Evolutionary conservation across 1,139 yeast genomes (phyloP).

Genomic region (Taphrina populina): DNA sequence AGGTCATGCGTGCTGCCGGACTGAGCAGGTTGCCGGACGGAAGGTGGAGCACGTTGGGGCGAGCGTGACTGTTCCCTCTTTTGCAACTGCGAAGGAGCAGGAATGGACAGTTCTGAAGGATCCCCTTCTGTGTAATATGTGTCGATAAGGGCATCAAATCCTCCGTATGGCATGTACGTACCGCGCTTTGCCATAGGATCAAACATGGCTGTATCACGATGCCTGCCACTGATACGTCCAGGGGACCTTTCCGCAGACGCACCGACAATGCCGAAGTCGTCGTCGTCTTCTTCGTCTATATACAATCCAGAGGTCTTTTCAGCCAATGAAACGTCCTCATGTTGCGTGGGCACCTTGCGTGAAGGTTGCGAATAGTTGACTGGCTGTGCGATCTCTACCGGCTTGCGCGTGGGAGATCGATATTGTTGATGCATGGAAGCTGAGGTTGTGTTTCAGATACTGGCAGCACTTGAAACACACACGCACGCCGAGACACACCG

Average conservation of each 20-base stretch:
- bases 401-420: conserved; percentile 13
- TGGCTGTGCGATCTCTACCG: conserved; percentile 6
- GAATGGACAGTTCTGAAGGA: conserved; percentile 11
- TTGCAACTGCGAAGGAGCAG: conserved; percentile 21
- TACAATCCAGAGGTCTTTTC: not conserved
- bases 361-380: conserved; percentile 12
- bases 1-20: too few species aligned
- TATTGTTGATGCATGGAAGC: conserved; percentile 1
- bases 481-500: too few species aligned
- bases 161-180: conserved; percentile 29
- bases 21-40: too few species aligned
- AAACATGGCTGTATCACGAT: conserved; percentile 21
- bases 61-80: conserved; percentile 27
- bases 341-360: not conserved
- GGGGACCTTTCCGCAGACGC: conserved; percentile 15
- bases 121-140: conserved; percentile 30
- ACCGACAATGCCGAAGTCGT: conserved; percentile 6
- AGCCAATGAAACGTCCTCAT: not conserved
- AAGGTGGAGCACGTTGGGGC: conserved; percentile 25
- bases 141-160: conserved; percentile 25
- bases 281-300: conserved; percentile 1
- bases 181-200: conserved; percentile 25
- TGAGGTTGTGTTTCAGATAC: too few species aligned
- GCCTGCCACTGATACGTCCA: conserved; percentile 8
- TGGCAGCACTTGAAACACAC: too few species aligned